Percentiles rank a stretch among this genome's conserved stretches.
Evolutionary conservation across 345 rosid genomes (phyloP).

Genomic region (Pistacia atlantica): DNA sequence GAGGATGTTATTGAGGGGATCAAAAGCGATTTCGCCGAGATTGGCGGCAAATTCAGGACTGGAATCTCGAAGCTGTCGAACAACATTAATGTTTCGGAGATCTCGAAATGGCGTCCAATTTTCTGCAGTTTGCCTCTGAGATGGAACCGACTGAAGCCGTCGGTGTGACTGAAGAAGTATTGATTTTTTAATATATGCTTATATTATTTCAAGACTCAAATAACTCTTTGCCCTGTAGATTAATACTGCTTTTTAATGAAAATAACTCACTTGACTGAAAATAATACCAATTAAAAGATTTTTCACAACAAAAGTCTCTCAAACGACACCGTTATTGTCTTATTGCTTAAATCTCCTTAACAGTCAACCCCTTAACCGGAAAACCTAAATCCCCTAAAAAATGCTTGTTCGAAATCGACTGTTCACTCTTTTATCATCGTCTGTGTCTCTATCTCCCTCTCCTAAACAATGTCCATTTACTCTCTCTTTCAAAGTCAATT

Average conservation of each 20-base stretch:
- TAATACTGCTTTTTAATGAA: too few species aligned
- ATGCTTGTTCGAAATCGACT: constrained; percentile 26
- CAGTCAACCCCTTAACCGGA: too few species aligned
- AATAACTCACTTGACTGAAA: too few species aligned
- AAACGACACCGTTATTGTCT: background rate
- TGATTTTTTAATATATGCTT: constrained; percentile 20
- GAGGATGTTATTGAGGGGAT: constrained; percentile 56
- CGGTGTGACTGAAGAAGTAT: constrained; percentile 84
- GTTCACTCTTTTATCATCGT: constrained; percentile 7
- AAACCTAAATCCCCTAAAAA: background rate
- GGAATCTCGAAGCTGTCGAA: constrained; percentile 65
- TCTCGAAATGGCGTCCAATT: constrained; percentile 60
- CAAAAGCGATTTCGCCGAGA: constrained; percentile 76
- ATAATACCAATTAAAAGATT: too few species aligned
- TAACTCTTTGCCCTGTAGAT: too few species aligned
- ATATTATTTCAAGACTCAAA: too few species aligned
- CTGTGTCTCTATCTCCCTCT: background rate
- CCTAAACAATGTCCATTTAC: constrained; percentile 11
- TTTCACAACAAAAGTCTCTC: too few species aligned
- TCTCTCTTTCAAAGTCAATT: constrained; percentile 6
- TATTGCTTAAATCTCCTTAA: background rate
- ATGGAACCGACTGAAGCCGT: constrained; percentile 46
- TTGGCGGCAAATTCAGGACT: constrained; percentile 57
- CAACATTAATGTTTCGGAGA: constrained; percentile 66
- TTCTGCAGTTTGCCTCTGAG: constrained; percentile 60